Base-by-base conservation (phyloP, 129 eudicot species). In the Lactuca saligna region DNA sequence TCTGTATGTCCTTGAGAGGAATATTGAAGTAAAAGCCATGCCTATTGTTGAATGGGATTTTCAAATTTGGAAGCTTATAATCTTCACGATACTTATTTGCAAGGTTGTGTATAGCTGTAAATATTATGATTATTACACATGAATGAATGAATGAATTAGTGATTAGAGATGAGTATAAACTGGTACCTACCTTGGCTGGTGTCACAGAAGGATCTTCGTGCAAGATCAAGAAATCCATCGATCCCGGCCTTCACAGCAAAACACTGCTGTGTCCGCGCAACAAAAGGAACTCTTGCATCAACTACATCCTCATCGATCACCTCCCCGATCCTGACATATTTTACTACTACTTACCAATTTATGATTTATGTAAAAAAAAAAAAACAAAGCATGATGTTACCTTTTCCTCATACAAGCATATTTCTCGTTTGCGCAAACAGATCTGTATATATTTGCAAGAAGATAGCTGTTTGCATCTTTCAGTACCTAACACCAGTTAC, bases 261-360 rank as follows among this genome's bases (percentile, higher is more conserved):
- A 60, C 97, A 94, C 86, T 94, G 99, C 74, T 94, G 99, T 38
- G 97, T 94, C 31, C 95, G 84, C n/a, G 99, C 99, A 85, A 94
- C 91, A 82, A 94, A 89, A 61, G 99, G 92, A 71, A 82, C 93
- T 33, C 97, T 84, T 73, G 99, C 88, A 63, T 89, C 91, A 66
- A 85, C 90, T 63, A 94, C 97, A 75, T 94, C 99, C 74, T 89
- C 95, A 56, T 94, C 99, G 50, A 94, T 94, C 81, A 83, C 96
- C 81, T 89, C 95, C 41, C 92, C 97, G 72, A 94, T 87, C 83
- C 98, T 93, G 80, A 67, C 65, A 61, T 32, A 65, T 32, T 49
- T 60, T 8, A 17, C 73, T 34, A 73, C 44, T 35, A 35, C 38
- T 35, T 35, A 35, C 4, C 38, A 35, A 35, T 25, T 25, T 25